These are phyloP conservation scores for Alternaria sp. DNA, from an alignment of 2,329 filamentous ascomycete species.

Conservation along the genomic window DNA sequence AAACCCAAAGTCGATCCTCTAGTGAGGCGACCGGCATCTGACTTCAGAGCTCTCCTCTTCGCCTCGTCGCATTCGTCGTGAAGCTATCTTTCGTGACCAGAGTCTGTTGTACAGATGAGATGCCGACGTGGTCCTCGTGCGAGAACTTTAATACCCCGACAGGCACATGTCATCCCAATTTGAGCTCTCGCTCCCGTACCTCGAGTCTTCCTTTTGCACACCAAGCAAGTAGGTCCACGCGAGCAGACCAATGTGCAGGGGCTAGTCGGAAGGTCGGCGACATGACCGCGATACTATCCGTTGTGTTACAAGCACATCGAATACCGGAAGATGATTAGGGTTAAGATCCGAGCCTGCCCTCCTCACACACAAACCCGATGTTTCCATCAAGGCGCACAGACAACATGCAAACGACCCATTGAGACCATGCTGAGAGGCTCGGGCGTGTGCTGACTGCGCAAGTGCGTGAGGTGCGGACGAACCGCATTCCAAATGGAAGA, in stretches of 20 bases:
- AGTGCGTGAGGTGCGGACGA: constrained; percentile 49
- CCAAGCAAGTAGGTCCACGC: constrained; percentile 23
- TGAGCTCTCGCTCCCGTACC: constrained; percentile 54
- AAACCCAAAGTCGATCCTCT: constrained; percentile 60
- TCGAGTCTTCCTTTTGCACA: constrained; percentile 51
- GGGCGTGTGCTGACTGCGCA: constrained; percentile 58
- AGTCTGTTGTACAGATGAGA: constrained; percentile 74
- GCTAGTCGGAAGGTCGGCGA: constrained; percentile 73
- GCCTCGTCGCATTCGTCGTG: constrained; percentile 48
- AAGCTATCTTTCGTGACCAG: constrained; percentile 67
- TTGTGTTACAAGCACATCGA: constrained; percentile 55
- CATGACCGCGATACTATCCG: constrained; percentile 55
- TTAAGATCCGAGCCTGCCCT: constrained; percentile 89
- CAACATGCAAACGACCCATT: constrained; percentile 54
- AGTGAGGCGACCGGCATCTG: constrained; percentile 57
- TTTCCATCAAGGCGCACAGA: constrained; percentile 46
- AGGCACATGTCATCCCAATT: constrained; percentile 74
- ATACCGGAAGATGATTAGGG: constrained; percentile 85
- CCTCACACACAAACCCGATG: constrained; percentile 51
- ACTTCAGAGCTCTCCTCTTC: constrained; percentile 57
- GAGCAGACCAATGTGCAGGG: constrained; percentile 28
- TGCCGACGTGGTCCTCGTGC: constrained; percentile 77
- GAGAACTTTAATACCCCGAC: constrained; percentile 73
- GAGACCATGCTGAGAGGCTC: constrained; percentile 66
- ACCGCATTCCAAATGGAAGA: constrained; percentile 69